Evolutionary conservation across 2,329 filamentous ascomycete genomes (phyloP), one percentile per base, ranked within the genome.

Genomic region (Arthroderma sp.): DNA sequence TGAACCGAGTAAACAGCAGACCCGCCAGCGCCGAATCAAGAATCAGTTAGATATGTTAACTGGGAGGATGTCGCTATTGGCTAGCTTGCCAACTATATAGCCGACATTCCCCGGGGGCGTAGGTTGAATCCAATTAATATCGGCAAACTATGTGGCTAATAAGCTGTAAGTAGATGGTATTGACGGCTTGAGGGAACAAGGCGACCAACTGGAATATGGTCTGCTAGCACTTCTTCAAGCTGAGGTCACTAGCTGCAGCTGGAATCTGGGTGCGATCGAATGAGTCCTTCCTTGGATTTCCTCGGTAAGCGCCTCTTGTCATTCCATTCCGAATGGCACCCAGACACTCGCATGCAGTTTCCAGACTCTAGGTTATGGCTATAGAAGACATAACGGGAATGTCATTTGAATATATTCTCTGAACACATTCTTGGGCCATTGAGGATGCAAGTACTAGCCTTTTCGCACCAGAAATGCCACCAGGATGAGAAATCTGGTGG

Each of bases 1-100:
- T 22, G 15, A 22, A 22, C 15, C 15, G 15, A 22, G 15, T 22
- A 22, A 22, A 22, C 15, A 22, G 15, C 15, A 22, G 15, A 22
- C 3, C 3, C 15, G 15, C 15, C 3, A 3, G 15, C 15, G 3
- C 15, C 15, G 15, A 22, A 22, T 22, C 1, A 22, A 3, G 15
- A 22, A 3, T 22, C 33, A 34, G 29, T 43, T 9, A 29, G 29
- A 10, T 28, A 38, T 43, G 42, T 43, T 5, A 29, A 36, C 10
- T 75, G 71, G 71, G 62, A 71, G 32, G 64, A 69, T 6, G 57
- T 75, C 30, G 74, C 70, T 0, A 55, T 72, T 4, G 62, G 61
- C 4, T 61, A 68, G 15, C 54, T 74, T 6, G 66, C 68, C 1
- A 64, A 60, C 2, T 71, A 74, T 36, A 58, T 73, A 7, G 63